Percentiles rank a stretch among this genome's conserved stretches.
Conservation (phyloP, 306 rosid species). For the Rosa rugosa region DNA sequence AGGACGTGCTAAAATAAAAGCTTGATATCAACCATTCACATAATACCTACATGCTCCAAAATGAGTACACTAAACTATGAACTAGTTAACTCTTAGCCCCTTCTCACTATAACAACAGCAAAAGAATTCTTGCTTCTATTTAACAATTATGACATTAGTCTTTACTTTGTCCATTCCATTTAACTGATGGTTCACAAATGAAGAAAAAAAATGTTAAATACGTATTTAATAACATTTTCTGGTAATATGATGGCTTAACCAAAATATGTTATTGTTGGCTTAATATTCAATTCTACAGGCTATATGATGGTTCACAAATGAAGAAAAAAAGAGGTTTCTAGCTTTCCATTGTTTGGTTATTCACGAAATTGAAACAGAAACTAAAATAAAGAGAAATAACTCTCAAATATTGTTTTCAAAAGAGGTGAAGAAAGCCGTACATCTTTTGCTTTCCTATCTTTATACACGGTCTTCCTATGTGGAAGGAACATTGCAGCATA, state of each 20-base stretch:
- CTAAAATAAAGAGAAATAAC: not conserved
- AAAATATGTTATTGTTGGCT: too few relatives aligned
- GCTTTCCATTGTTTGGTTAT: not conserved
- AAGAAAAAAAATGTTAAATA: too few relatives aligned
- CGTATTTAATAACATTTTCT: too few relatives aligned
- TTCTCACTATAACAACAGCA: not conserved
- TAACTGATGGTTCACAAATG: too few relatives aligned
- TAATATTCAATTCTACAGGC: too few relatives aligned
- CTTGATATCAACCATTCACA: not conserved
- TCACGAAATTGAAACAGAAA: not conserved
- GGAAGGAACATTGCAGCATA: conserved; percentile 80
- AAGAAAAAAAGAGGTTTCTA: not conserved
- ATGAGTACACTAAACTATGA: not conserved
- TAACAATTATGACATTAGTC: not conserved
- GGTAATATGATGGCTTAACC: too few relatives aligned
- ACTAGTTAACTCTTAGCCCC: not conserved
- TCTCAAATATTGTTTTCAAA: not conserved
- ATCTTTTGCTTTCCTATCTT: conserved; percentile 67
- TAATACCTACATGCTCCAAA: not conserved
- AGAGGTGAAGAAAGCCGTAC: conserved; percentile 30
- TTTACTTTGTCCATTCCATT: not conserved
- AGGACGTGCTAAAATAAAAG: not conserved
- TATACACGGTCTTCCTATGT: conserved; percentile 53
- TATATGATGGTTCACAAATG: not conserved
- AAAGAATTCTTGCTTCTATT: not conserved